Evolutionary conservation across 768 basidiomycete species (phyloP), one percentile per base, ranked within the genome.

Genomic region (Macrolepiota dolichaula): DNA sequence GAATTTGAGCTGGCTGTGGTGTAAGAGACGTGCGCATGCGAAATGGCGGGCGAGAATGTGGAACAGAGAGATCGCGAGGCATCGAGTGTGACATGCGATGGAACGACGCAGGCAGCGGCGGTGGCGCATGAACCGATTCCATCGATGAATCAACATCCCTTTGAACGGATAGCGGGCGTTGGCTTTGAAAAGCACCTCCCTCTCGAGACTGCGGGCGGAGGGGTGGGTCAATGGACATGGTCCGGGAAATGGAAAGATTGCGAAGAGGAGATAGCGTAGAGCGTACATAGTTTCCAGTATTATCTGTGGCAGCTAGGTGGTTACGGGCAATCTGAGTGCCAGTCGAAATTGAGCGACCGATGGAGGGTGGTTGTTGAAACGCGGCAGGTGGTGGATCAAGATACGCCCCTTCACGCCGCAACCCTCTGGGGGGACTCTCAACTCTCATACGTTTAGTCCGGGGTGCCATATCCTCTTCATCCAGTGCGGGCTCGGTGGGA

Each of bases 171-270:
- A 24, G 29, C 6, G 51, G 29, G 42, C 42, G 51, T 44, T 60
- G 59, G 42, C 42, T 54, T n/a, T 54, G 51, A 32, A 47, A 36
- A 9, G 15, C 51, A 9, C 51, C 51, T 36, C 19, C 40, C 19
- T 53, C 59, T 44, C 24, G 51, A 24, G 51, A 19, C 44, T 60
- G 57, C n/a, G 57, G 50, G 9, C 51, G 71, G 46, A 69, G 64
- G 5, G 85, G 82, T 4, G 87, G 88, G 72, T 91, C 89, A 69
- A 88, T 84, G 49, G 88, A 89, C 85, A 88, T 88, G 29, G 87
- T 90, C 53, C 88, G 85, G 51, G 76, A 72, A 46, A 76, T 66
- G 19, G 71, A 64, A 36, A 73, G 72, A 35, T 72, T 72, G 46
- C 76, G 78, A 63, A 76, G 70, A 24, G 83, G 82, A 49, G 82